Evolutionary conservation across 352 stramenopile genomes (phyloP), one percentile per base, ranked within the genome.

Genomic region (Phytopythium vexans): DNA sequence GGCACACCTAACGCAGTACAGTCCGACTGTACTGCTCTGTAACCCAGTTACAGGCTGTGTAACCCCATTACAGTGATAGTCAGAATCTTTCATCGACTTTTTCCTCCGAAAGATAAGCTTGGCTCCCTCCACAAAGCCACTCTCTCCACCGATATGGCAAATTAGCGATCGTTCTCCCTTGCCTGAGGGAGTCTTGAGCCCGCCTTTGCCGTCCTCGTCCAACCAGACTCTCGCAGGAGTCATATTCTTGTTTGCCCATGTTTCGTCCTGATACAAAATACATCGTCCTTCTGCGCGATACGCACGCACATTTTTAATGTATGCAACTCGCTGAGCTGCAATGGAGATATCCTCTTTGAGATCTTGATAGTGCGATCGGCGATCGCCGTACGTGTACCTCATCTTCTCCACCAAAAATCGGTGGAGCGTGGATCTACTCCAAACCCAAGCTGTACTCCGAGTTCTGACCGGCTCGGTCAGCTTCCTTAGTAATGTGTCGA

Each of bases 21-120:
- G n/a, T n/a, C n/a, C n/a, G n/a, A n/a, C n/a, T n/a, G n/a, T n/a
- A n/a, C n/a, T n/a, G n/a, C n/a, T n/a, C n/a, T n/a, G n/a, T n/a
- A n/a, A n/a, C n/a, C n/a, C n/a, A n/a, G n/a, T n/a, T n/a, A n/a
- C n/a, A n/a, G n/a, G n/a, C n/a, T n/a, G n/a, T n/a, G n/a, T n/a
- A n/a, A n/a, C n/a, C n/a, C n/a, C n/a, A n/a, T n/a, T n/a, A n/a
- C n/a, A 60, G 54, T 64, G 21, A 27, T 27, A 27, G 2, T 27
- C 62, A 27, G 62, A 54, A 8, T 63, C 49, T 15, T 66, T 54
- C 8, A 71, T 43, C 21, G 63, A 3, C 33, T 67, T 67, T 6
- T 6, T 47, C 0, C 58, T 58, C 8, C 58, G 39, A 27, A 67
- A 70, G 3, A 70, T 66, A 0, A 70, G 44, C 16, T 43, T 44